Conservation (phyloP, 2,329 filamentous ascomycete species). For the Chrysoporthe deuterocubensis region DNA sequence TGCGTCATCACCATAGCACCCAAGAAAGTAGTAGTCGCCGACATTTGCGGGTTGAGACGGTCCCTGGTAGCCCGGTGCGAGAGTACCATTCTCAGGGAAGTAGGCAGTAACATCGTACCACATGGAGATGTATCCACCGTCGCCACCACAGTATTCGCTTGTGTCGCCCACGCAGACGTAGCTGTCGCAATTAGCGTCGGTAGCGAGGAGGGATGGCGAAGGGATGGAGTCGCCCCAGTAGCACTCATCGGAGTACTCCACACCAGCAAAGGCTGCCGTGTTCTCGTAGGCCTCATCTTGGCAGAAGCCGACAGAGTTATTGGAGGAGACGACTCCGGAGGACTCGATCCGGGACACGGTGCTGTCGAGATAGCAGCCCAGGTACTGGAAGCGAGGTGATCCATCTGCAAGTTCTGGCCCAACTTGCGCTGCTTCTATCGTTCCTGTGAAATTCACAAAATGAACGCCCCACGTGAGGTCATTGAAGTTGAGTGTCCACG, state of each 20-base stretch:
- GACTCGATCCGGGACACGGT: conserved; percentile 24
- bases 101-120: conserved; percentile 37
- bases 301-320: conserved; percentile 28
- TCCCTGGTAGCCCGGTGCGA: conserved; percentile 25
- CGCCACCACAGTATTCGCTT: conserved; percentile 39
- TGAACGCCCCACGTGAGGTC: conserved; percentile 29
- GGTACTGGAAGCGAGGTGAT: conserved; percentile 26
- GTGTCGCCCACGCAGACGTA: conserved; percentile 37
- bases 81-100: conserved; percentile 16
- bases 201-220: conserved; percentile 1
- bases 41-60: conserved; percentile 26
- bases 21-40: conserved; percentile 32
- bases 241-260: conserved; percentile 1
- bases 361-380: conserved; percentile 30
- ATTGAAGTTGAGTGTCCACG: conserved; percentile 30
- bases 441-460: conserved; percentile 29
- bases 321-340: conserved; percentile 13
- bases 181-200: conserved; percentile 35
- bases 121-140: conserved; percentile 39
- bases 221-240: conserved; percentile 7
- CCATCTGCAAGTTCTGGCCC: conserved; percentile 26
- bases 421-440: conserved; percentile 15
- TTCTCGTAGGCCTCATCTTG: conserved; percentile 25
- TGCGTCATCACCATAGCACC: conserved; percentile 34
- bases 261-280: conserved; percentile 12